Conservation (phyloP, 108 stramenopile genomes). For the Nannochloropsis salina region DNA sequence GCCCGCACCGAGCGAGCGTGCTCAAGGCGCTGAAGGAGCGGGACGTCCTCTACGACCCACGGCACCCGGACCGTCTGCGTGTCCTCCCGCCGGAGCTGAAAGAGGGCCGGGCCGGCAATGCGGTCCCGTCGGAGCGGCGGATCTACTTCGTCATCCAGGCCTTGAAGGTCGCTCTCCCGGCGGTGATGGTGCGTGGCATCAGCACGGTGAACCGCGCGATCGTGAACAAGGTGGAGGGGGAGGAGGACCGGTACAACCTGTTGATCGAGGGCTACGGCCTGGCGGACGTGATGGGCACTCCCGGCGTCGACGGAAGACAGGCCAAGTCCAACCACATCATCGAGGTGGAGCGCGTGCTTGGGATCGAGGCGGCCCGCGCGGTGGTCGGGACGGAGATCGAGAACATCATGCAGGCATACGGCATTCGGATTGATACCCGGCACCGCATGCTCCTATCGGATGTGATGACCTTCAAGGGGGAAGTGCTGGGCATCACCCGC, state of each 20-base stretch:
- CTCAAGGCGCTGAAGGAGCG: slow-evolving; percentile 64
- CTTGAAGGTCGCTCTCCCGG: slow-evolving; percentile 77
- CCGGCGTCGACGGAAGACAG: slow-evolving; percentile 80
- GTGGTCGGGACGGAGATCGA: slow-evolving; percentile 83
- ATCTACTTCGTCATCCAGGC: slow-evolving; percentile 81
- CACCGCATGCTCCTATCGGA: slow-evolving; percentile 90
- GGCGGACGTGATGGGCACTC: slow-evolving; percentile 84
- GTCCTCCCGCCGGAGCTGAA: slow-evolving; percentile 62
- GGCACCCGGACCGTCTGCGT: slow-evolving; percentile 67
- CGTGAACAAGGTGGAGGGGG: slow-evolving; percentile 63
- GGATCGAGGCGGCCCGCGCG: slow-evolving; percentile 93
- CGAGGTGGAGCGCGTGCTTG: slow-evolving; percentile 82
- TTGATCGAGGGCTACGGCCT: slow-evolving; percentile 95
- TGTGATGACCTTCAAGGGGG: slow-evolving; percentile 99
- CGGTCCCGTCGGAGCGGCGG: neutral
- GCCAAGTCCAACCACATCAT: slow-evolving; percentile 92
- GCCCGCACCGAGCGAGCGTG: neutral
- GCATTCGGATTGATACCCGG: slow-evolving; percentile 88
- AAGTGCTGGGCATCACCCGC: slow-evolving; percentile 89
- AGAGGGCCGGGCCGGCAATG: slow-evolving; percentile 41
- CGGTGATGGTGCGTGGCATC: slow-evolving; percentile 91
- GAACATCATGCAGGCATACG: slow-evolving; percentile 92
- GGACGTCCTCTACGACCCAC: slow-evolving; percentile 64
- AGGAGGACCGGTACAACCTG: slow-evolving; percentile 64
- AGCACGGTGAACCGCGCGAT: slow-evolving; percentile 88